Base-by-base conservation (phyloP, 306 rosid genomes). In the Vigna mungo region DNA sequence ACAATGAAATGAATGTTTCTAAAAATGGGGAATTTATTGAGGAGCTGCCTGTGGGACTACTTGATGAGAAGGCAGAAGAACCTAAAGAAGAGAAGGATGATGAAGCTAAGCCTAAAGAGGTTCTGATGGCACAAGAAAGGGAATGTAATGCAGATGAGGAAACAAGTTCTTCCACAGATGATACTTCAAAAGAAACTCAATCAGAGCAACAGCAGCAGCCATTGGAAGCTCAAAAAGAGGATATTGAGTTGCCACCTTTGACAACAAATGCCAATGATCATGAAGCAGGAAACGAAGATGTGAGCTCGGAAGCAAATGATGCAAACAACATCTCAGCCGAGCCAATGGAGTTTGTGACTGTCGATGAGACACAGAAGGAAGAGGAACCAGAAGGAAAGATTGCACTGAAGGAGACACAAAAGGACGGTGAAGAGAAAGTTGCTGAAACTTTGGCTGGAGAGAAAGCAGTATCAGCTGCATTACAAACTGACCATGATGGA, bases 151-250 rank as follows among this genome's bases (percentile, higher is more conserved):
- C 17, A 48, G 36, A 58, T n/a, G 23, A 18, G 10, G 78, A 39
- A 44, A 17, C 43, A 37, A 61, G 25, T 30, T 48, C 67, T 21
- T 58, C 25, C 9, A 15, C 36, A 9, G 61, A 71, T 48, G 47
- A 41, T 0, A 34, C 71, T 23, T 6, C 63, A 6, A 56, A 51
- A 6, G 75, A 60, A 49, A 16, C 53, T 58, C 68, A 59, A 71
- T 10, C 25, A 36, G 61, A 79, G 74, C 34, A 2, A 41, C 46
- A 74, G 71, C 62, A 44, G 8, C 63, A 36, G 4, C 56, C 15
- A 15, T 11, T n/a, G 21, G 87, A 53, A 81, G 83, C 51, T n/a
- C 61, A 37, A 10, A 85, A 80, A 61, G 64, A 32, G 30, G 73
- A 70, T 3, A 1, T 52, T 0, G 10, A 64, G 16, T 23, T 13